Conservation (phyloP, 805 yeast genomes). For the Candida sphagnicola region DNA sequence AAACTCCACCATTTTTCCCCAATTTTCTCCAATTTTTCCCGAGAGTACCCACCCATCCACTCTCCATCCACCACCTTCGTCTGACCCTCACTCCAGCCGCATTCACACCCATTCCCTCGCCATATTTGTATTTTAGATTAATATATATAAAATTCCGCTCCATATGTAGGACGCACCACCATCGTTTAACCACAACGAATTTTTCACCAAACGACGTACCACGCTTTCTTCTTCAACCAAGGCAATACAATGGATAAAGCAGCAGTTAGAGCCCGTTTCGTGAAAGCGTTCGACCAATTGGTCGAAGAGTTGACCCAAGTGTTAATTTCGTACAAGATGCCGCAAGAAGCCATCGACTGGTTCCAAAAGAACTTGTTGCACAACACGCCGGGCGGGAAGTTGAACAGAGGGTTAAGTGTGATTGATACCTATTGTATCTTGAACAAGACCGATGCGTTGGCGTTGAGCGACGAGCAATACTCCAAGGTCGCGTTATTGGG, state of each 20-base stretch:
- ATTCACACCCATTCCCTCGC: neutral
- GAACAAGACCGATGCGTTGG: slow-evolving; percentile 55
- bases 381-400: slow-evolving; percentile 95
- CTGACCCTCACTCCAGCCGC: neutral
- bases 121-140: slow-evolving; percentile 1
- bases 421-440: slow-evolving; percentile 86
- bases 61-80: too few species aligned
- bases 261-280: slow-evolving; percentile 50
- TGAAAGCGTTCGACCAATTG: slow-evolving; percentile 67
- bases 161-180: neutral
- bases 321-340: slow-evolving; percentile 69
- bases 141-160: neutral
- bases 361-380: slow-evolving; percentile 66
- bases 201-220: too few species aligned
- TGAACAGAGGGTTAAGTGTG: slow-evolving; percentile 94
- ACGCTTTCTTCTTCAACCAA: too few species aligned
- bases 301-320: slow-evolving; percentile 70
- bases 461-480: slow-evolving; percentile 66
- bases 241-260: slow-evolving; percentile 19
- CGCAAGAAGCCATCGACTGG: slow-evolving; percentile 85
- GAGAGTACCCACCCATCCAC: neutral
- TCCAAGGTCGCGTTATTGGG: slow-evolving; percentile 84
- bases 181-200: neutral
- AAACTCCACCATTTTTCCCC: neutral
- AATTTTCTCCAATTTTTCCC: neutral